These are phyloP conservation scores for Maudiozyma serrabonitensis DNA, from an alignment of 805 yeast genomes.

Conservation along the genomic window DNA sequence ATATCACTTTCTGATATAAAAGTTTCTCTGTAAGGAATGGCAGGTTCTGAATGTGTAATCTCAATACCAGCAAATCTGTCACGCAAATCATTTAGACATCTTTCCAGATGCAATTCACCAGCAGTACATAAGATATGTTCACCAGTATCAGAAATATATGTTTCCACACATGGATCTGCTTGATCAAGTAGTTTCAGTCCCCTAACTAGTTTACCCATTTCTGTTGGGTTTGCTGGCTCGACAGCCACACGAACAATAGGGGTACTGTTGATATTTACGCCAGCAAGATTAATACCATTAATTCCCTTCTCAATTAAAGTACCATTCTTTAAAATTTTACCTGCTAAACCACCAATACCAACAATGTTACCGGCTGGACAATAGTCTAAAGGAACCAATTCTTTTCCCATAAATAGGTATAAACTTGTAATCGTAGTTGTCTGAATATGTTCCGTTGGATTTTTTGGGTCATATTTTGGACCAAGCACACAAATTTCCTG, in stretches of 20 bases:
- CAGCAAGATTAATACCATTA: conserved; percentile 67
- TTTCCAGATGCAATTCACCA: conserved; percentile 91
- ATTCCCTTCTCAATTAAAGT: conserved; percentile 54
- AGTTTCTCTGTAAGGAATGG: conserved; percentile 89
- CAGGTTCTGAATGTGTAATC: conserved; percentile 79
- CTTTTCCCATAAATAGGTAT: conserved; percentile 86
- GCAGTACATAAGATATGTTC: conserved; percentile 92
- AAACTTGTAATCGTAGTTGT: conserved; percentile 57
- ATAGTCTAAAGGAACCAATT: conserved; percentile 59
- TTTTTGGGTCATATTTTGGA: conserved; percentile 73
- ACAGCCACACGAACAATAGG: conserved; percentile 93
- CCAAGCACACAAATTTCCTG: conserved; percentile 69
- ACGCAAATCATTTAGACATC: conserved; percentile 83
- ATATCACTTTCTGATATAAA: conserved; percentile 43
- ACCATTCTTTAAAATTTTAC: conserved; percentile 75
- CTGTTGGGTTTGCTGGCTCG: conserved; percentile 85
- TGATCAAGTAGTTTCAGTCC: conserved; percentile 73
- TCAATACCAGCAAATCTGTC: conserved; percentile 91
- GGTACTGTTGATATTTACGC: conserved; percentile 61
- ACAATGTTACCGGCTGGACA: conserved; percentile 95
- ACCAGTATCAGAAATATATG: conserved; percentile 78
- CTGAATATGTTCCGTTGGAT: conserved; percentile 45
- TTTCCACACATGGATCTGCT: conserved; percentile 92
- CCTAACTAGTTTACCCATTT: conserved; percentile 60
- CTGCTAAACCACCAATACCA: conserved; percentile 87